Percentiles rank a stretch among this genome's conserved stretches.
Evolutionary conservation across 140 eudicot genomes (phyloP).

Genomic region (Bidens hawaiensis): DNA sequence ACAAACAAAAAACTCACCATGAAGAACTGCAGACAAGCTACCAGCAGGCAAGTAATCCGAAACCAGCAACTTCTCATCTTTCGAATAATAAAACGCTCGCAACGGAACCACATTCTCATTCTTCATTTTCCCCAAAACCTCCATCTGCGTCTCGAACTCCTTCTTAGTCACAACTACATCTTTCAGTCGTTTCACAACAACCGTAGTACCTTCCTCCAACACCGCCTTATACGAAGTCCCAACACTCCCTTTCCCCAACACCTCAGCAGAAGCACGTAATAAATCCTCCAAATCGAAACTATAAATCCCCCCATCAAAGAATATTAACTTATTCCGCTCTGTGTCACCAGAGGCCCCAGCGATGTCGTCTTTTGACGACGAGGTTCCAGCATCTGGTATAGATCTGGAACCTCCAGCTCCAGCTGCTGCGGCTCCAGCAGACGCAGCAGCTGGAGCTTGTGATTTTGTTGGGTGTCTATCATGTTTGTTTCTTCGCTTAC

Average conservation of each 20-base stretch:
- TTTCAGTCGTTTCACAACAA: constrained; percentile 85
- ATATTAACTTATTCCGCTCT: constrained; percentile 79
- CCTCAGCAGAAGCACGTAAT: constrained; percentile 90
- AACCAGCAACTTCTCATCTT: constrained; percentile 87
- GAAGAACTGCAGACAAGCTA: constrained; percentile 89
- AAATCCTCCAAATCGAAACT: constrained; percentile 89
- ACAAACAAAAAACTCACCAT: constrained; percentile 40
- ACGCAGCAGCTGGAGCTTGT: constrained; percentile 28
- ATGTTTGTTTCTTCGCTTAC: constrained; percentile 23
- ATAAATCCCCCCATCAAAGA: constrained; percentile 63
- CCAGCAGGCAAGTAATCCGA: constrained; percentile 82
- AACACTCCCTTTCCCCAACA: constrained; percentile 85
- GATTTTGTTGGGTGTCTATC: constrained; percentile 21
- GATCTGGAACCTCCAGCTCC: neutral
- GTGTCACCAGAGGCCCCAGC: constrained; percentile 55
- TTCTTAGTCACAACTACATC: constrained; percentile 70
- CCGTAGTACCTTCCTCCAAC: constrained; percentile 94
- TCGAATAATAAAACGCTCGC: constrained; percentile 74
- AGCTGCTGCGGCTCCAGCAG: constrained; percentile 43
- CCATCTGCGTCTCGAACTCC: constrained; percentile 75
- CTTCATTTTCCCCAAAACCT: constrained; percentile 65
- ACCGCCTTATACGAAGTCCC: constrained; percentile 98
- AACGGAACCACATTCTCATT: constrained; percentile 78
- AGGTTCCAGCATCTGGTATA: constrained; percentile 62
- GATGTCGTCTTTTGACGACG: constrained; percentile 76